phyloP scores from a whole-genome alignment of 1,284 basidiomycete species.

The Mycena sp. region DNA sequence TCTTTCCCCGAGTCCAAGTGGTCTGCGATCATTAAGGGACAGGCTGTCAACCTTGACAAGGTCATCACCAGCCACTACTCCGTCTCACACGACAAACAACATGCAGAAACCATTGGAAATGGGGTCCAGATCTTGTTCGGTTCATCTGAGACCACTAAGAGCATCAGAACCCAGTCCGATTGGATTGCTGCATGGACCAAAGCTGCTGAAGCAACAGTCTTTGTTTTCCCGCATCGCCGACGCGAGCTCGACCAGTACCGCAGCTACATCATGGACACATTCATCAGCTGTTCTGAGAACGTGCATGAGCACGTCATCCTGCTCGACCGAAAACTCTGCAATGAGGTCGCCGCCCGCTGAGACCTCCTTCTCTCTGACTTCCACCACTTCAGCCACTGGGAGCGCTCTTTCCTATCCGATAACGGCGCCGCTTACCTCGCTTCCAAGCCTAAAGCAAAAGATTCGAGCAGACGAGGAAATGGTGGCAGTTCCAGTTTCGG shows the following conservation, averaged over 20 bases:
- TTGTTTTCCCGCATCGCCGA: conserved; percentile 39
- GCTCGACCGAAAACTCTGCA: conserved; percentile 41
- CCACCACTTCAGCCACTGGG: conserved; percentile 18
- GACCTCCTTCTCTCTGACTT: conserved; percentile 36
- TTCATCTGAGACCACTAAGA: conserved; percentile 24
- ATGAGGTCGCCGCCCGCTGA: no score
- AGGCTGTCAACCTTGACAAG: no score
- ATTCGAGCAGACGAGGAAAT: not conserved
- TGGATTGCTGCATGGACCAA: conserved; percentile 41
- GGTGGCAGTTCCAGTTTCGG: no score
- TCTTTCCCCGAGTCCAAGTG: no score
- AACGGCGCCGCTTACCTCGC: conserved; percentile 31
- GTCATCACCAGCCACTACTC: no score
- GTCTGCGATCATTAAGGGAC: no score
- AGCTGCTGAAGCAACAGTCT: conserved; percentile 29
- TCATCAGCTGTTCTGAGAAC: conserved; percentile 25
- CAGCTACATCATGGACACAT: conserved; percentile 34
- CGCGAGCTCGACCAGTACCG: conserved; percentile 39
- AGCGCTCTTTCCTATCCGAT: conserved; percentile 29
- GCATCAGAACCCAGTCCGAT: conserved; percentile 33
- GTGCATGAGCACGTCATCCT: conserved; percentile 34
- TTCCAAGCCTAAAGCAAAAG: not conserved
- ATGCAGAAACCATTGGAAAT: no score
- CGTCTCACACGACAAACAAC: no score
- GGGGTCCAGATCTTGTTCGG: conserved; percentile 30